Evolutionary conservation across 1,284 basidiomycete species (phyloP).

Genomic region (Cryptococcus floricola): DNA sequence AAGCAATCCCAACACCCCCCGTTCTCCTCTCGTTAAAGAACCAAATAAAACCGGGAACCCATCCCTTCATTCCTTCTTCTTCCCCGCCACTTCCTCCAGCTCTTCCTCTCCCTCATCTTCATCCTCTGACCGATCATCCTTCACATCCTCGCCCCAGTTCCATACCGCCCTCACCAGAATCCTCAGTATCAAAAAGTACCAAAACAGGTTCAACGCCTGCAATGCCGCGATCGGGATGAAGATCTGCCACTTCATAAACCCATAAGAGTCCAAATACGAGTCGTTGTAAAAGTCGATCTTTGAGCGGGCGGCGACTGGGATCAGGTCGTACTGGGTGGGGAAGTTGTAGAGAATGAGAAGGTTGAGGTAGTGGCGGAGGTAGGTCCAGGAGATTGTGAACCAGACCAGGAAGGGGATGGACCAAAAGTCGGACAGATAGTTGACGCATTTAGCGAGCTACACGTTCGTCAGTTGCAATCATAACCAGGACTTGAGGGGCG

Average conservation of each 20-base stretch:
- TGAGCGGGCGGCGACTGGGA: slow-evolving; percentile 53
- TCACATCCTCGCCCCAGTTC: no score
- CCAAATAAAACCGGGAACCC: no score
- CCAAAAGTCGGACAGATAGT: slow-evolving; percentile 70
- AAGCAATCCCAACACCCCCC: no score
- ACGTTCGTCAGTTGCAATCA: neutral
- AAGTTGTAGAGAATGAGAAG: slow-evolving; percentile 82
- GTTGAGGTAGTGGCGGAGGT: slow-evolving; percentile 94
- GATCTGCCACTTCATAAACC: slow-evolving; percentile 67
- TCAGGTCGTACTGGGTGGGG: slow-evolving; percentile 70
- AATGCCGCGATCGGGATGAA: slow-evolving; percentile 70
- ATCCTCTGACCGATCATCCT: no score
- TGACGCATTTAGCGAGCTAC: slow-evolving; percentile 77
- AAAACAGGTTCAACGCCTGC: slow-evolving; percentile 82
- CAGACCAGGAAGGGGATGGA: slow-evolving; percentile 64
- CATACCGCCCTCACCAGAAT: slow-evolving; percentile 57
- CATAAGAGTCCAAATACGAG: slow-evolving; percentile 68
- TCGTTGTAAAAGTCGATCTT: slow-evolving; percentile 62
- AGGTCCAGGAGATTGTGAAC: slow-evolving; percentile 81
- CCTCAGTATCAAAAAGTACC: slow-evolving; percentile 77
- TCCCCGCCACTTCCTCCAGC: no score
- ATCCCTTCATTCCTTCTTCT: no score
- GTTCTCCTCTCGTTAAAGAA: no score
- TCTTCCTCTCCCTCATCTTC: no score
- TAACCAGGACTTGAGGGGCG: slow-evolving; percentile 36